These are phyloP conservation scores for Diospyros lotus DNA, from an alignment of 148 eudicot species.

Conservation along the genomic window DNA sequence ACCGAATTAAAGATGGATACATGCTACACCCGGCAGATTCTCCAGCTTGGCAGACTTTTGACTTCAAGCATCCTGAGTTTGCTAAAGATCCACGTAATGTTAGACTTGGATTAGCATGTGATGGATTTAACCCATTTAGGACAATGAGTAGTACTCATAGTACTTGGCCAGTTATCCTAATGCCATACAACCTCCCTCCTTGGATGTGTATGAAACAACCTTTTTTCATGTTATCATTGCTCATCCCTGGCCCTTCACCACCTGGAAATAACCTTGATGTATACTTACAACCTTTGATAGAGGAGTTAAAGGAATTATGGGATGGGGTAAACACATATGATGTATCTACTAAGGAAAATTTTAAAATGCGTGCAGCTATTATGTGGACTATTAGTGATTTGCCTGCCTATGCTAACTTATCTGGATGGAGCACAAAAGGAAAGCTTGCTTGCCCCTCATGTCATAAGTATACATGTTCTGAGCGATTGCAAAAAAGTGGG, in stretches of 20 bases:
- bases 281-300: too few species aligned
- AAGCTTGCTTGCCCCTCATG: constrained; percentile 9
- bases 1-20: neutral
- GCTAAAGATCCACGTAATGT: too few species aligned
- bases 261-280: too few species aligned
- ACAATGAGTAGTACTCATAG: too few species aligned
- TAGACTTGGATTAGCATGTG: too few species aligned
- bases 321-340: neutral
- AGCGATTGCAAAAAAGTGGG: neutral
- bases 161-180: too few species aligned
- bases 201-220: neutral
- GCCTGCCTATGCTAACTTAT: constrained; percentile 13
- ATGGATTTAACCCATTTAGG: too few species aligned
- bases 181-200: too few species aligned
- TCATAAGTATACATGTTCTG: neutral
- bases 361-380: neutral
- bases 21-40: neutral
- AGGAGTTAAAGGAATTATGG: too few species aligned
- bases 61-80: neutral
- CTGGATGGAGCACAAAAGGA: constrained; percentile 19
- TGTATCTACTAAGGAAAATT: neutral
- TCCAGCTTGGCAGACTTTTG: neutral
- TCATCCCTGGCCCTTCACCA: too few species aligned
- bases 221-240: neutral
- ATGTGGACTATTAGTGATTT: constrained; percentile 27